Evolutionary conservation across 2,329 filamentous ascomycete genomes (phyloP), one percentile per base, ranked within the genome.

Genomic region (Pseudogymnoascus sp.): DNA sequence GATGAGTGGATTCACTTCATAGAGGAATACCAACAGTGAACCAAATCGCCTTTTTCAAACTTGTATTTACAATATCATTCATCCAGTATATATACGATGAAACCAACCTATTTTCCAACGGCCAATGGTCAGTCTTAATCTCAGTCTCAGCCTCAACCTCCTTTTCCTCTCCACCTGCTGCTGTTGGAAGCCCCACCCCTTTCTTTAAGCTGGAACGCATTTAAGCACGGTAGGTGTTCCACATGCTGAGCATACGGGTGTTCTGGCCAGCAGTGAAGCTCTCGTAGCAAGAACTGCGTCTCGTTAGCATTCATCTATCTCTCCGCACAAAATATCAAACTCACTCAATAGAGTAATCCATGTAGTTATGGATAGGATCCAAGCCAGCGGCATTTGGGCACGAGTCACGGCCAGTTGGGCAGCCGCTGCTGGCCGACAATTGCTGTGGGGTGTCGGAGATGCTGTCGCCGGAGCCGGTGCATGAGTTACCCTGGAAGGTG

Each of bases 401-500:
- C 42, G 69, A 69, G 52, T 73, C 75, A 58, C 73, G 71, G 72
- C 76, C 75, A n/a, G 62, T 59, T 29, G 75, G 75, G 69, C 76
- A 78, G 12, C 75, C 75, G 12, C 61, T 65, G 29, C 70, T 68
- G 15, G 68, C 45, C 45, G 65, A 70, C 15, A 69, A 65, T 61
- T 78, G 72, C 25, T 73, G 72, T 3, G 76, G 75, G 12, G 76
- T 79, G 60, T 79, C 77, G 39, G 70, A 63, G 15, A 78, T 70
- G 65, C 68, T 74, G 64, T 76, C 72, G 39, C 76, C 77, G 48
- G 58, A 64, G 5, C 71, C 65, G 66, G 74, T 75, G 63, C 74
- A 76, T n/a, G 48, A 55, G 52, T 72, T 72, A 45, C 74, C 77
- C 64, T 79, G 68, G 69, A 80, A 80, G 52, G 78, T 79, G 70